Evolutionary conservation across 257 asterid species (phyloP).

Genomic region (Solanum paucissectum): DNA sequence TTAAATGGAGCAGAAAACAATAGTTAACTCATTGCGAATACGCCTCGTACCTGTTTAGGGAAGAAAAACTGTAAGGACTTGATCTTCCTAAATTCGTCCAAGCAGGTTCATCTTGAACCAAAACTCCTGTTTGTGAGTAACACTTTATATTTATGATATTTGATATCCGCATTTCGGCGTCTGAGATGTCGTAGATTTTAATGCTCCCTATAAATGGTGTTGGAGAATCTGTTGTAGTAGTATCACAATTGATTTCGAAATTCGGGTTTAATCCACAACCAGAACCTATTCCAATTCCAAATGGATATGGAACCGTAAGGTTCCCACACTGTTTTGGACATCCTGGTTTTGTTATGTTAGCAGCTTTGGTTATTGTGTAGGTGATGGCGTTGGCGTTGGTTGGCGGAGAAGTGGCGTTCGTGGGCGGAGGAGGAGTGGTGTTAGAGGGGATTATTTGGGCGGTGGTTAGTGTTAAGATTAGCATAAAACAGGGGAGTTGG

Average conservation of each 20-base stretch:
- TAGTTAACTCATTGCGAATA: not conserved
- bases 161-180: conserved; percentile 31
- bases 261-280: conserved; percentile 17
- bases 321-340: conserved; percentile 27
- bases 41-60: conserved; percentile 15
- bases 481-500: not conserved
- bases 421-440: not conserved
- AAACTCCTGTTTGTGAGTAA: conserved; percentile 22
- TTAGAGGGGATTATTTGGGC: conserved; percentile 7
- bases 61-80: conserved; percentile 39
- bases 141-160: conserved; percentile 30
- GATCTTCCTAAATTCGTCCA: not conserved
- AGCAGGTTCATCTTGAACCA: not conserved
- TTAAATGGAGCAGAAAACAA: too few relatives aligned
- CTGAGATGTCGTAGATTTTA: conserved; percentile 33
- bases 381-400: not conserved
- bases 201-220: conserved; percentile 1
- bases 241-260: conserved; percentile 40
- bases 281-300: conserved; percentile 22
- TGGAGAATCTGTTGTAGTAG: conserved; percentile 26
- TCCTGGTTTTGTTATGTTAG: conserved; percentile 23
- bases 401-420: conserved; percentile 8
- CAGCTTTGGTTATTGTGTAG: conserved; percentile 7
- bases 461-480: conserved; percentile 7
- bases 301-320: conserved; percentile 33